A percentile compares a stretch with the other conserved stretches of the same genome.
Conservation (phyloP, 2,329 filamentous ascomycete species). For the Fusarium sp. region DNA sequence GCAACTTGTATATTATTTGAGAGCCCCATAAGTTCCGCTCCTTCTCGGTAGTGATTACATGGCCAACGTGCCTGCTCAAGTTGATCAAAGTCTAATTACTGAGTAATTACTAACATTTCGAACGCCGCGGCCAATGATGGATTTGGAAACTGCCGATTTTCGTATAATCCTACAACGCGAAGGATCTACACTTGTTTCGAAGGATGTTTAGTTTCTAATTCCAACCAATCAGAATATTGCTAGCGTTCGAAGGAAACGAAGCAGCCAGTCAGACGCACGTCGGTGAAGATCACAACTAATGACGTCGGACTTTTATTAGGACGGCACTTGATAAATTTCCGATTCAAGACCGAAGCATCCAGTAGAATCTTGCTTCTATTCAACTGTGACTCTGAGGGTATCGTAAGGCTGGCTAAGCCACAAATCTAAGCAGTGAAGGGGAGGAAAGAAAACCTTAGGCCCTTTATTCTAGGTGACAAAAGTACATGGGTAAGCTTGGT, state of each 20-base stretch:
- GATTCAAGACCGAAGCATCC: background rate
- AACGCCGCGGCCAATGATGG: background rate
- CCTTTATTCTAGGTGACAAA: background rate
- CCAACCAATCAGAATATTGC: background rate
- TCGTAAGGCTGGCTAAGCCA: background rate
- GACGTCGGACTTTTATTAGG: background rate
- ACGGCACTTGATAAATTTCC: background rate
- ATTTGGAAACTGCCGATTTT: background rate
- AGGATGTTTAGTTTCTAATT: background rate
- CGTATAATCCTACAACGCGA: background rate
- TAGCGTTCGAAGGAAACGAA: background rate
- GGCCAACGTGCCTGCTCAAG: background rate
- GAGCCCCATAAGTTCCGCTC: background rate
- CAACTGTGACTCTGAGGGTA: too few species aligned
- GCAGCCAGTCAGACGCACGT: background rate
- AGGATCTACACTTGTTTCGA: background rate
- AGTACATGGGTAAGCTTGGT: background rate
- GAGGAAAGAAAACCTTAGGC: background rate
- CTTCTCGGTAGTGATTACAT: background rate
- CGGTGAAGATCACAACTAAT: background rate
- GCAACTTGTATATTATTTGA: background rate
- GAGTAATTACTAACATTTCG: background rate
- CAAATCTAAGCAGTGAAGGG: background rate
- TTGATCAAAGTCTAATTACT: background rate
- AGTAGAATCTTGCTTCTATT: background rate